phyloP scores from a whole-genome alignment of 2,329 filamentous ascomycete species.

The Eutypa lata region DNA sequence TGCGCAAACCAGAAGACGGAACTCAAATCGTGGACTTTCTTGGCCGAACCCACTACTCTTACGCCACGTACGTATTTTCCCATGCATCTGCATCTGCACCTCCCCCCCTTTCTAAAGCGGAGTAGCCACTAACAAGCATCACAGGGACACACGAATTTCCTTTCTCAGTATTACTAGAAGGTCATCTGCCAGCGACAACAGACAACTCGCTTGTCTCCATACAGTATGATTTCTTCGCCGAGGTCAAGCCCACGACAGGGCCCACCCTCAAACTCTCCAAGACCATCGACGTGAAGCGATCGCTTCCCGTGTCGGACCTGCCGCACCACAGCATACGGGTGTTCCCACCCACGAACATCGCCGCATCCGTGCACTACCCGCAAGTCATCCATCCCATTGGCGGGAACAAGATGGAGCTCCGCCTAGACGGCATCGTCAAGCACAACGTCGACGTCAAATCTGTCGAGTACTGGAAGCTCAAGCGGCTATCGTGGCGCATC shows the following conservation, averaged over 20 bases:
- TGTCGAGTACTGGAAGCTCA: conserved; percentile 78
- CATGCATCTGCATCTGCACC: background rate
- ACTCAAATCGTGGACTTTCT: conserved; percentile 75
- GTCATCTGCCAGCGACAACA: conserved; percentile 80
- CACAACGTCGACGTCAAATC: conserved; percentile 66
- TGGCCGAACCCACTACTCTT: conserved; percentile 54
- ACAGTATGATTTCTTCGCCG: conserved; percentile 74
- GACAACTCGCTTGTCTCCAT: conserved; percentile 71
- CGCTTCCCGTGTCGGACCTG: conserved; percentile 67
- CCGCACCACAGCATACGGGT: conserved; percentile 90
- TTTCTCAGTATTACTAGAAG: conserved; percentile 82
- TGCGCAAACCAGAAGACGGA: conserved; percentile 71
- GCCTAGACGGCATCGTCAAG: conserved; percentile 80
- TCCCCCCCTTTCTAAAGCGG: background rate
- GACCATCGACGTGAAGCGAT: conserved; percentile 72
- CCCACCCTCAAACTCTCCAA: conserved; percentile 60
- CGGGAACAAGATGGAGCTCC: conserved; percentile 74
- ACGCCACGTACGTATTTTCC: conserved; percentile 40
- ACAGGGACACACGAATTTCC: conserved; percentile 73
- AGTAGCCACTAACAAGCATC: conserved; percentile 25
- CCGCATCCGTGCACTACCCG: conserved; percentile 76
- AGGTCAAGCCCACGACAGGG: conserved; percentile 58
- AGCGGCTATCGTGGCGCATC: conserved; percentile 89
- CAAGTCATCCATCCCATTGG: conserved; percentile 84
- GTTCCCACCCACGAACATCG: conserved; percentile 94